Base-by-base conservation (phyloP, 176 grass and related monocot genomes). In the Juncus inflexus region DNA sequence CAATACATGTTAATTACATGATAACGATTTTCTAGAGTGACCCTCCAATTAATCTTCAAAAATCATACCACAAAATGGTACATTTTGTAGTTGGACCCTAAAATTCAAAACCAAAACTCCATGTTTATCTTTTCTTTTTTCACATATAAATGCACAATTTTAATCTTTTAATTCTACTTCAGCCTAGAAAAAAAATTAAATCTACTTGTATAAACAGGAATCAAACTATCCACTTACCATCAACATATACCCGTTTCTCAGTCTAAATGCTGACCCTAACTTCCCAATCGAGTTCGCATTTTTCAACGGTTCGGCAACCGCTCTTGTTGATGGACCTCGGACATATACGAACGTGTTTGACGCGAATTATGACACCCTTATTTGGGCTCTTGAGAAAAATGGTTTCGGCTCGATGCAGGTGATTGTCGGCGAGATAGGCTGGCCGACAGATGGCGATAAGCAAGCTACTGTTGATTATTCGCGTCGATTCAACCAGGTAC, bases 161-260 rank as follows among this genome's bases (percentile, higher is more conserved):
- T 28, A 28, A 28, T 28, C 19, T 28, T 28, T 28, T 28, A 28
- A 28, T 28, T 1, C 19, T 28, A 28, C 19, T 28, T 28, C 1
- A 28, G 19, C 19, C 19, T 28, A 28, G n/a, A n/a, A 28, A 28
- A 58, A 41, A 71, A 71, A 12, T 56, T 45, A 15, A 12, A 14
- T 57, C 11, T 70, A 16, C 4, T 58, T 9, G 9, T 11, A 38
- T 50, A 3, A 13, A 71, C 67, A 71, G 67, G 38, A 71, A 71
- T 71, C 67, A 3, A 40, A 40, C 40, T 71, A 71, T 40, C 67
- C 67, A 10, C 60, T 99, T 57, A 49, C 85, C 62, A 86, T 99
- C 78, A 99, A 99, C 77, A 99, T 99, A 67, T 99, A 99, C 76
- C 95, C 95, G 0, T 99, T 99, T 73, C 95, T 99, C 56, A 94